Conservation (phyloP, 139 green algal genomes). For the Coelastrella sp. region DNA sequence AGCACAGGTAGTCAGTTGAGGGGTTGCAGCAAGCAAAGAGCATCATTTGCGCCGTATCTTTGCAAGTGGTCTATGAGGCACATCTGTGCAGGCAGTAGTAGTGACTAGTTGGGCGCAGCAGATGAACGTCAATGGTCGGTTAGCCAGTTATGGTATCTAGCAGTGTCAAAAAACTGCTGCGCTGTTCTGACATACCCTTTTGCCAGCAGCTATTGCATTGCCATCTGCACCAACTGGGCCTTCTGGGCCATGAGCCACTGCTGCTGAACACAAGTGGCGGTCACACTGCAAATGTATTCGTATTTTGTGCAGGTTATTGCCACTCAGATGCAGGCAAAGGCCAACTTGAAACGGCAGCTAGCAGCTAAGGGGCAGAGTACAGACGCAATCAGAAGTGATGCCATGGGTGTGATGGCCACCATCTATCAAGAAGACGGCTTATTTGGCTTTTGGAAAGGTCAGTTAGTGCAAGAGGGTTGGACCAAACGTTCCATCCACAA, state of each 20-base stretch:
- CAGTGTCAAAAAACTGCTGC: no score
- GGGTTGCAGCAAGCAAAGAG: no score
- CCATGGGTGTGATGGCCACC: constrained; percentile 9
- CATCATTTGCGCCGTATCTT: background rate
- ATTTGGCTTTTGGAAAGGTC: constrained; percentile 62
- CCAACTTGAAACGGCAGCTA: constrained; percentile 36
- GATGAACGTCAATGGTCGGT: no score
- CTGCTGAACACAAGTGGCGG: background rate
- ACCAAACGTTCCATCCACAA: no score
- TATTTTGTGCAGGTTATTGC: constrained; percentile 38
- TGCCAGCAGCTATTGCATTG: no score
- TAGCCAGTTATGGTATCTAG: no score
- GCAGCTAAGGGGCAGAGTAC: background rate
- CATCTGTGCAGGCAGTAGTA: no score
- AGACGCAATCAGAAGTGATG: constrained; percentile 18
- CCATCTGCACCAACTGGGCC: no score
- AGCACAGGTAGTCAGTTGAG: constrained; percentile 80
- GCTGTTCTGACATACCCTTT: no score
- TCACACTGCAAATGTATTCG: no score
- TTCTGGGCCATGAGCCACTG: background rate
- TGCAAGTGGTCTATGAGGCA: no score
- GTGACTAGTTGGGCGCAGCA: no score
- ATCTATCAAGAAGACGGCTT: constrained; percentile 60
- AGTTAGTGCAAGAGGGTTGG: background rate
- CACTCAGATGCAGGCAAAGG: constrained; percentile 36